Base-by-base conservation (phyloP, 495 filamentous ascomycete species). In the Aspergillus diversus region DNA sequence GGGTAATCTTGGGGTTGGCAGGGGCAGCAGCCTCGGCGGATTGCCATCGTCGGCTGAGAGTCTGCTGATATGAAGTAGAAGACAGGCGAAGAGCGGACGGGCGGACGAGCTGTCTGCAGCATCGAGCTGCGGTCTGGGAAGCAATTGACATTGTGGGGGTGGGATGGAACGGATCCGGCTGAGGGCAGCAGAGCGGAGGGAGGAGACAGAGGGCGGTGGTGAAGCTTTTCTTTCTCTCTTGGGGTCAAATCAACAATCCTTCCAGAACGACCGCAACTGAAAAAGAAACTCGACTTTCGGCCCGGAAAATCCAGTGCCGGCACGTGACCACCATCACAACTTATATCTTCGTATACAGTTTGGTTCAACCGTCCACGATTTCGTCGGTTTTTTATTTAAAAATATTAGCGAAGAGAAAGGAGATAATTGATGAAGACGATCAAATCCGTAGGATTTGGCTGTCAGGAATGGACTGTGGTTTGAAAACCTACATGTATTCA, bases 1-100 rank as follows among this genome's bases (percentile, higher is more conserved):
- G 84, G 55, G 86, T 68, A 68, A 99, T 95, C 84, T 98, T 98
- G 33, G 95, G 92, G 77, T 89, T 93, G 51, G 76, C 64, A 60
- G 84, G 75, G 17, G 84, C 73, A 59, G 84, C 83, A 58, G 91
- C 72, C 66, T 80, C 74, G 56, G 79, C 80, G 33, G 79, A 81
- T 69, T 82, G 75, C 75, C 77, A 81, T 73, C 78, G 73, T 66
- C 77, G 77, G 69, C 70, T 70, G 61, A 74, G 66, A 65, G 76
- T 78, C 71, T 76, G 70, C 68, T 73, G 76, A 67, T 78, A 82
- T 79, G 77, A 65, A 59, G 74, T 69, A 68, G 76, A 72, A 67
- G 77, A 75, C 63, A 81, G 74, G 70, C 77, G 77, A 75, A 80
- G 75, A 67, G 73, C 65, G 70, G 78, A 73, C 61, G 77, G 75